Evolutionary conservation across 176 grass and related monocot genomes (phyloP).

Genomic region (Musa schizocarpa): DNA sequence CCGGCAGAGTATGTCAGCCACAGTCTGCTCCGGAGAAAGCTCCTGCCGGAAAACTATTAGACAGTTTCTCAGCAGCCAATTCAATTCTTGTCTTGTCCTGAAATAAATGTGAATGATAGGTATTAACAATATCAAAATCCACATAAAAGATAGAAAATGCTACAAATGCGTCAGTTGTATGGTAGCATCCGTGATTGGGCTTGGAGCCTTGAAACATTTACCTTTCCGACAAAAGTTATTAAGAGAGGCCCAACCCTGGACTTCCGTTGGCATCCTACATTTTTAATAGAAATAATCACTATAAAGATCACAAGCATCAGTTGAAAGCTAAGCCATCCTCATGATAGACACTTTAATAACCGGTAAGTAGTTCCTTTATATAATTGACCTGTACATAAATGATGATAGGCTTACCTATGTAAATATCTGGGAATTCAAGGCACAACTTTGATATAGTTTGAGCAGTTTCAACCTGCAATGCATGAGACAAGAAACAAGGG

Average conservation of each 20-base stretch:
- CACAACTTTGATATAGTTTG: slow-evolving; percentile 55
- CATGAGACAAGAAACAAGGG: slow-evolving; percentile 5
- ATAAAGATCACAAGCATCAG: slow-evolving; percentile 1
- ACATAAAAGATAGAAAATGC: too few species aligned
- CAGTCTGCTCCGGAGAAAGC: slow-evolving; percentile 30
- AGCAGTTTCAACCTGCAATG: slow-evolving; percentile 58
- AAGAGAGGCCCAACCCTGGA: slow-evolving; percentile 50
- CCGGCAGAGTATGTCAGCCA: slow-evolving; percentile 24
- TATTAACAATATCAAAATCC: neutral
- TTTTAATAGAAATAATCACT: slow-evolving; percentile 23
- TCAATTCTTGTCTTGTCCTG: slow-evolving; percentile 55
- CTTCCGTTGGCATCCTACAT: slow-evolving; percentile 60
- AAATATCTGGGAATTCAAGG: slow-evolving; percentile 84
- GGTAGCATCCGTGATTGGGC: neutral
- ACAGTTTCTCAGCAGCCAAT: slow-evolving; percentile 28
- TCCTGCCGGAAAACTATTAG: slow-evolving; percentile 32
- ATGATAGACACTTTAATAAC: slow-evolving; percentile 3
- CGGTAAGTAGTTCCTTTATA: neutral
- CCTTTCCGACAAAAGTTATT: slow-evolving; percentile 80
- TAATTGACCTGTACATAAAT: neutral
- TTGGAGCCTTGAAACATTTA: slow-evolving; percentile 17
- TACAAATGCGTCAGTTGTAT: neutral
- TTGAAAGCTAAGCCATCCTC: neutral
- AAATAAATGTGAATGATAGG: slow-evolving; percentile 16
- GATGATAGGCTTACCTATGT: slow-evolving; percentile 48